phyloP scores from a whole-genome alignment of 768 basidiomycete species.

The Kwoniella europaea region DNA sequence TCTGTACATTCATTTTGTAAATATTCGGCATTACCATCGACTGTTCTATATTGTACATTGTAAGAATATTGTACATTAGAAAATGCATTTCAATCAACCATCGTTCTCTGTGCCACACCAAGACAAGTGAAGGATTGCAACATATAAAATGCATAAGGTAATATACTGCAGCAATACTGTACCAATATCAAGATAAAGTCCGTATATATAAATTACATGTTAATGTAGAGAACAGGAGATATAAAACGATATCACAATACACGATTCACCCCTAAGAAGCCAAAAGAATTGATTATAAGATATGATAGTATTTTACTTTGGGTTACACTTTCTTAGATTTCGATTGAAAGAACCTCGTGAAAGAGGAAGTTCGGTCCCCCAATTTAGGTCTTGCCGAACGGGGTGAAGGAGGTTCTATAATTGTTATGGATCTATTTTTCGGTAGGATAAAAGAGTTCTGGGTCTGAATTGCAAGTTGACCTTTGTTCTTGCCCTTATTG shows the following conservation, averaged over 20 bases:
- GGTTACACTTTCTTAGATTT: background rate
- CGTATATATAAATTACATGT: too few species aligned
- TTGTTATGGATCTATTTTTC: constrained; percentile 17
- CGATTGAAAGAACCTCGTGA: constrained; percentile 23
- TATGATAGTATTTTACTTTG: too few species aligned
- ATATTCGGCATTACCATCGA: background rate
- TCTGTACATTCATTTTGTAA: background rate
- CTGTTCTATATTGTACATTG: too few species aligned
- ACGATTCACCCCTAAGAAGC: background rate
- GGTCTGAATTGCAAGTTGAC: background rate
- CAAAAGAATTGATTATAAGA: background rate
- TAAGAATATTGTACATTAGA: too few species aligned
- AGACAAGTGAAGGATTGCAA: too few species aligned
- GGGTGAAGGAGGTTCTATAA: constrained; percentile 12
- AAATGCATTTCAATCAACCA: too few species aligned
- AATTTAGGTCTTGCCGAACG: constrained; percentile 13
- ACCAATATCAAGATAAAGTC: too few species aligned
- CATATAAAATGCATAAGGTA: too few species aligned
- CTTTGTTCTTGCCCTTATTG: background rate
- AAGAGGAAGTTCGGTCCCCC: constrained; percentile 13
- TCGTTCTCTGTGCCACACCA: too few species aligned
- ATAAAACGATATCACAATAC: background rate
- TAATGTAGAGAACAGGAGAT: too few species aligned
- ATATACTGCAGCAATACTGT: too few species aligned
- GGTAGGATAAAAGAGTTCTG: too few species aligned